These are phyloP conservation scores for Sclerotinia glacialis DNA, from an alignment of 2,329 filamentous ascomycete species.

Conservation along the genomic window DNA sequence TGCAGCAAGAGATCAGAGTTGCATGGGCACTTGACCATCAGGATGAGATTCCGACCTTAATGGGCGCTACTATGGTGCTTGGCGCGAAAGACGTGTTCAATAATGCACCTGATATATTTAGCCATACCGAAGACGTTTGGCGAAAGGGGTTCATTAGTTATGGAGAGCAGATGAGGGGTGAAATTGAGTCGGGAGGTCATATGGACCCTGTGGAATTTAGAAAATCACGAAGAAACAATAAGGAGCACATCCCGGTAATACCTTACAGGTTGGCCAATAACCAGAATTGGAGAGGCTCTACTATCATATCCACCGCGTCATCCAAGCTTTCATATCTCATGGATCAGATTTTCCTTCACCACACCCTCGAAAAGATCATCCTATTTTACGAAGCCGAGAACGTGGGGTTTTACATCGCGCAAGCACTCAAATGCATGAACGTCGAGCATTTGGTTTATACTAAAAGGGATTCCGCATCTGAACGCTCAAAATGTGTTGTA, in stretches of 20 bases:
- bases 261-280: neutral
- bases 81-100: neutral
- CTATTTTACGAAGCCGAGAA: slow-evolving; percentile 92
- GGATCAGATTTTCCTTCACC: slow-evolving; percentile 65
- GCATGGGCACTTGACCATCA: slow-evolving; percentile 66
- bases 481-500: slow-evolving; percentile 71
- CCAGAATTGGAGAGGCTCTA: neutral
- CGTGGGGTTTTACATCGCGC: slow-evolving; percentile 79
- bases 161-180: neutral
- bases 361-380: slow-evolving; percentile 77
- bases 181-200: neutral
- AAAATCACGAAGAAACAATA: slow-evolving; percentile 32
- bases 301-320: slow-evolving; percentile 72
- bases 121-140: slow-evolving; percentile 19
- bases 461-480: slow-evolving; percentile 56
- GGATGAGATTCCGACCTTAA: slow-evolving; percentile 47
- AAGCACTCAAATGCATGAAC: slow-evolving; percentile 72
- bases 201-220: neutral
- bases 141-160: neutral
- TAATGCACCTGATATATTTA: neutral
- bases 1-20: slow-evolving; percentile 58
- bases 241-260: slow-evolving; percentile 9
- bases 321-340: slow-evolving; percentile 85
- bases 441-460: slow-evolving; percentile 66
- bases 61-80: slow-evolving; percentile 45